Evolutionary conservation across 1,284 basidiomycete genomes (phyloP), one percentile per base, ranked within the genome.

Genomic region (Singerocomus inundabilis): DNA sequence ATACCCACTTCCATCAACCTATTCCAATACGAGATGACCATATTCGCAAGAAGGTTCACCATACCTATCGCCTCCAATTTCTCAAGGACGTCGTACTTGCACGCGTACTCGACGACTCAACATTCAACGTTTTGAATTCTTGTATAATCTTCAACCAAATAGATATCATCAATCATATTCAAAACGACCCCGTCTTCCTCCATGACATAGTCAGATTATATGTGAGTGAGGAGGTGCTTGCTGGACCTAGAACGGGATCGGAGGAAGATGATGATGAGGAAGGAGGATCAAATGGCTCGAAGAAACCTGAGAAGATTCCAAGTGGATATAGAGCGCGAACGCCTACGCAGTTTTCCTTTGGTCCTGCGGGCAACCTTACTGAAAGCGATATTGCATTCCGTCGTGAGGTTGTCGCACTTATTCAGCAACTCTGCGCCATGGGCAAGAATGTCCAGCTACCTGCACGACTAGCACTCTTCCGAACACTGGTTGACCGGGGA

Each of bases 71-170:
- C 12, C 79, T 99, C 4, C 90, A 93, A 62, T 99, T 96, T 70
- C 86, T 99, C 57, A 98, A 98, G 69, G 96, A 99, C 66, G 96
- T 99, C 51, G 93, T 99, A 32, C 87, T 99, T 30, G 93, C 94
- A 0, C 85, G 96, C 7, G 85, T 91, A 3, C 80, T 98, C 39
- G 96, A 99, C 64, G 96, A 99, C 68, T 90, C 93, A 1, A 98
- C 94, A 0, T 97, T 98, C 76, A 94, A 94, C 61, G 93, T 98
- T 60, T 82, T 99, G 62, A 98, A 94, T 71, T 93, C 93, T 15
- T 92, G 93, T 71, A 93, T 99, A 67, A 96, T 98, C 67, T 99
- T 96, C 80, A 97, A 98, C 72, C 96, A 99, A 71, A 94, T 96
- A 62, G 96, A 99, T 71, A 98, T 99, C 64, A 93, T 98, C 65